Base-by-base conservation (phyloP, 148 eudicot genomes). In the Chenopodium formosanum region DNA sequence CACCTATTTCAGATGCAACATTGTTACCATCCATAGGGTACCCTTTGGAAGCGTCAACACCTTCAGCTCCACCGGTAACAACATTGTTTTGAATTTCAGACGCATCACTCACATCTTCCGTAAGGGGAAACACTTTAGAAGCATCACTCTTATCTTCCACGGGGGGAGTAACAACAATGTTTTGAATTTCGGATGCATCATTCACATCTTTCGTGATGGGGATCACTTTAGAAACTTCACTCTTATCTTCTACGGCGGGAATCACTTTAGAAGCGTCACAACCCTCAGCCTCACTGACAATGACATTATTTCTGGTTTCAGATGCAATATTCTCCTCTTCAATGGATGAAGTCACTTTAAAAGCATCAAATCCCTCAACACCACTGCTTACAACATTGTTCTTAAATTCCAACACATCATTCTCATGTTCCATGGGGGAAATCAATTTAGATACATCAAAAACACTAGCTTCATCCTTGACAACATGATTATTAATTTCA, bases 11-110 rank as follows among this genome's bases (percentile, higher is more conserved):
- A 20, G 78, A 27, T 2, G 7, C 69, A 75, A 22, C 77, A 70
- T 32, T 76, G n/a, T 80, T 78, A 20, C 58, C 84, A 64, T 82
- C 76, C 56, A 70, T 60, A n/a, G 82, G 83, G 19, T 4, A 58
- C 17, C 22, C 17, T 14, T 58, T 58, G 17, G 22, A 58, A 19
- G 63, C 63, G 7, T 58, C 53, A 58, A 16, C 16, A 14, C 63
- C n/a, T 1, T 58, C 63, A 58, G 63, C 22, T 58, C 63, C 63
- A 58, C 63, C 19, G 63, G 17, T 58, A 5, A 58, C n/a, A 17
- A 14, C 63, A 58, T 10, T 50, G 12, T 50, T 50, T 50, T 13
- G 12, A 11, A 50, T 50, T 50, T 50, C 53, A 50, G 53, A 50
- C 14, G 53, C 53, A 50, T 50, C 53, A 50, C 12, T 50, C 53